A percentile compares a stretch with the other conserved stretches of the same genome.
phyloP scores from a whole-genome alignment of 352 stramenopile species.

The Pythium oligandrum region DNA sequence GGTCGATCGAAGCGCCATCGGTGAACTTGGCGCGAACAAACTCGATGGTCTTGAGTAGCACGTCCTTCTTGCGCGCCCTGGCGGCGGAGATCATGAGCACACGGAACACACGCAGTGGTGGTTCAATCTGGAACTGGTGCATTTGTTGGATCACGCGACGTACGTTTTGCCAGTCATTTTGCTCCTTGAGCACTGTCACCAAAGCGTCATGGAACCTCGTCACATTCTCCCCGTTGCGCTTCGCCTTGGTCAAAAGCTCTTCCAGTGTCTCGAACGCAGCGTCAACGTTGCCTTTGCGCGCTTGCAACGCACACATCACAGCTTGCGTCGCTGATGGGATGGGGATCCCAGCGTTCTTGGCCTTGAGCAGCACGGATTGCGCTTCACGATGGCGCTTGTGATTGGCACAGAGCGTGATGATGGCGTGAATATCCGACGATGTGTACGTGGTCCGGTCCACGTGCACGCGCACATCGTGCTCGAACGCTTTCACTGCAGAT shows the following conservation, averaged over 20 bases:
- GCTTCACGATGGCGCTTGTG: slow-evolving; percentile 51
- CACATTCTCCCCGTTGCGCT: background rate
- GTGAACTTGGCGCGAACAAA: slow-evolving; percentile 47
- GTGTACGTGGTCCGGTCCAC: slow-evolving; percentile 7
- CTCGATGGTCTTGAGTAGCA: slow-evolving; percentile 34
- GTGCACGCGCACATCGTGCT: slow-evolving; percentile 17
- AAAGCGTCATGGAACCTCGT: slow-evolving; percentile 45
- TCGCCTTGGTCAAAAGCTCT: slow-evolving; percentile 20
- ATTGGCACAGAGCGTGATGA: slow-evolving; percentile 36
- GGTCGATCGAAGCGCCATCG: slow-evolving; percentile 23
- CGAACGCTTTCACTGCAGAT: slow-evolving; percentile 37
- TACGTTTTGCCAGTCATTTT: slow-evolving; percentile 56
- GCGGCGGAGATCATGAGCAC: slow-evolving; percentile 54
- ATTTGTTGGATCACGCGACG: slow-evolving; percentile 60
- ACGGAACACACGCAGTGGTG: slow-evolving; percentile 48
- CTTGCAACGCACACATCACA: slow-evolving; percentile 41
- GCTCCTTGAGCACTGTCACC: slow-evolving; percentile 45
- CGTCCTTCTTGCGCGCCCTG: slow-evolving; percentile 38
- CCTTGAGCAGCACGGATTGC: slow-evolving; percentile 32
- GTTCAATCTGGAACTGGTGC: slow-evolving; percentile 41
- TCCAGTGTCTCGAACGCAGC: slow-evolving; percentile 34
- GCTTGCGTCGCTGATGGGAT: slow-evolving; percentile 30
- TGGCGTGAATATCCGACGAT: slow-evolving; percentile 17
- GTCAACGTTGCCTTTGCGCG: slow-evolving; percentile 43
- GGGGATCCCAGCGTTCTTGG: slow-evolving; percentile 31